Evolutionary conservation across 495 filamentous ascomycete species (phyloP), one percentile per base, ranked within the genome.

Genomic region (Penicillium tannophilum): DNA sequence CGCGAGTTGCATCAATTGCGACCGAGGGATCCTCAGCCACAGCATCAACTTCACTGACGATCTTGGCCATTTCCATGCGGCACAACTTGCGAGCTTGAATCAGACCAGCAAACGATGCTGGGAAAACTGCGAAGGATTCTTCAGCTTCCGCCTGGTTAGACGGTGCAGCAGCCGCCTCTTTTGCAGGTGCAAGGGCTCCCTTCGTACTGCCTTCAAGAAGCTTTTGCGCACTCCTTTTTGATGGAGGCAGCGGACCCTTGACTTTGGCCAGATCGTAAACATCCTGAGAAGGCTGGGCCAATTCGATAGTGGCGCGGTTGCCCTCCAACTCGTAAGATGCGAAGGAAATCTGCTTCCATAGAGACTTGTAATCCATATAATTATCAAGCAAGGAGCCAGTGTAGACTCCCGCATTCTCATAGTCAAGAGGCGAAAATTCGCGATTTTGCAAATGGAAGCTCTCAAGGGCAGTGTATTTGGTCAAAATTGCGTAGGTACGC

Each of bases 351-450:
- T 47, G 19, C 44, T 47, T 47, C 44, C 44, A 47, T 20, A 47
- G 19, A 47, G 44, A 24, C 28, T 51, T 51, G 48, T 51, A 52
- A 14, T 52, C 46, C 39, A 54, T 48, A 30, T 45, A 58, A 5
- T 17, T 16, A 17, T 58, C 56, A 23, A 58, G 36, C 47, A 58
- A 44, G 3, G n/a, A 20, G 16, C 4, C 9, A 30, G 56, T 52
- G 48, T 58, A 58, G 41, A 46, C 36, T 23, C 48, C 47, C 16
- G 56, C 47, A 36, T 52, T 52, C 16, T 58, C 56, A 52, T 58
- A 58, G 8, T 58, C 47, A 9, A 52, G 41, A 16, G 48, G 47
- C 33, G 46, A 52, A 6, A 35, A 24, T 6, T 11, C 16, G 10
- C 12, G 20, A 5, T 16, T 52, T 14, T 44, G 48, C 33, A 26